These are phyloP conservation scores for Scorias spongiosa DNA, from an alignment of 2,329 filamentous ascomycete genomes.

Conservation along the genomic window DNA sequence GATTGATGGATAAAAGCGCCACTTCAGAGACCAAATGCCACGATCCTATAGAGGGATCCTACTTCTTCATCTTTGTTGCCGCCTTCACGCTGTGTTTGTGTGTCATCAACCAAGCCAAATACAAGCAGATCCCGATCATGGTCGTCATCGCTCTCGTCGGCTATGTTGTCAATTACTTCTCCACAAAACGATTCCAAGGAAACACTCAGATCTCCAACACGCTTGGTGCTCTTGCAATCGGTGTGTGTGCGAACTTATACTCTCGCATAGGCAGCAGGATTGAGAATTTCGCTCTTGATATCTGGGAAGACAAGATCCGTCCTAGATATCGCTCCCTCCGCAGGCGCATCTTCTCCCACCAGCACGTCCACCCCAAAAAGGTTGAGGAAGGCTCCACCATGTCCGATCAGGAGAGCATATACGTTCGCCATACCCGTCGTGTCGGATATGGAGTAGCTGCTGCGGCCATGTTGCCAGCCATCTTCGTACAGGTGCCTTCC, in stretches of 20 bases:
- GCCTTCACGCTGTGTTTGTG: conserved; percentile 59
- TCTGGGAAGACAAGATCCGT: conserved; percentile 37
- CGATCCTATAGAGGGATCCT: conserved; percentile 35
- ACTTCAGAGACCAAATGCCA: conserved; percentile 28
- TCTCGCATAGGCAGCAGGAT: conserved; percentile 47
- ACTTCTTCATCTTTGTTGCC: conserved; percentile 58
- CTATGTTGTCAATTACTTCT: conserved; percentile 63
- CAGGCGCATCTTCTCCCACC: conserved; percentile 17
- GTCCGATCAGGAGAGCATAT: conserved; percentile 15
- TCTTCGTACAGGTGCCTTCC: conserved; percentile 54
- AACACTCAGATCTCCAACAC: conserved; percentile 66
- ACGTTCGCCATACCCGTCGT: conserved; percentile 23
- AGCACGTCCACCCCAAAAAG: conserved; percentile 10
- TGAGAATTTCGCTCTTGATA: conserved; percentile 40
- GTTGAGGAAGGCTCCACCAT: conserved; percentile 13
- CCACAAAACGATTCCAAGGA: conserved; percentile 46
- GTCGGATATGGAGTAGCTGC: conserved; percentile 66
- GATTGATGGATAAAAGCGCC: conserved; percentile 32
- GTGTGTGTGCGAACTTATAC: conserved; percentile 66
- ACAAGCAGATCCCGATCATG: conserved; percentile 65
- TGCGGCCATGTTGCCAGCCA: conserved; percentile 71
- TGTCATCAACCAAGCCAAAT: conserved; percentile 69
- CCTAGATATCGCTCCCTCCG: conserved; percentile 20
- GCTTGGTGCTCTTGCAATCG: conserved; percentile 60
- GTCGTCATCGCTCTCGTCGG: conserved; percentile 56